Conservation (phyloP, 1,139 yeast species). For the Sugiyamaella castrensis region DNA sequence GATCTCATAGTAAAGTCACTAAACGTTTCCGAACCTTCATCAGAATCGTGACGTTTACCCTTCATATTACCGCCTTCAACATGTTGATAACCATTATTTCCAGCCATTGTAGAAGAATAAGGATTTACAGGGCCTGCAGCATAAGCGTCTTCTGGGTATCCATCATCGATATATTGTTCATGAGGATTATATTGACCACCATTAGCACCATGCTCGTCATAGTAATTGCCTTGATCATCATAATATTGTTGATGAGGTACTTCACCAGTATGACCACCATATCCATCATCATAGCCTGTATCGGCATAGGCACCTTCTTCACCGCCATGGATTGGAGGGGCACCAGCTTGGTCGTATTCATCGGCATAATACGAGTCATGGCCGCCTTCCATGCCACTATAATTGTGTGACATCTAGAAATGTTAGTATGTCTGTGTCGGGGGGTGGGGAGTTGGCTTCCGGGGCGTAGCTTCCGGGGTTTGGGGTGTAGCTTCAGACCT, state of each 20-base stretch:
- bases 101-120: constrained; percentile 31
- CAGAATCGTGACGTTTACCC: constrained; percentile 35
- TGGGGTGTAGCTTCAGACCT: too few relatives aligned
- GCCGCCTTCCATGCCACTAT: constrained; percentile 12
- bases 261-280: constrained; percentile 26
- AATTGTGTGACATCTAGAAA: constrained; percentile 11
- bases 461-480: constrained; percentile 10
- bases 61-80: constrained; percentile 25
- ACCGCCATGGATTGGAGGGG: constrained; percentile 5
- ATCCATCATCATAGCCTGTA: constrained; percentile 39
- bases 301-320: constrained; percentile 25
- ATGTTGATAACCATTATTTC: constrained; percentile 31
- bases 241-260: constrained; percentile 30
- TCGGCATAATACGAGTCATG: constrained; percentile 30
- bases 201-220: constrained; percentile 24
- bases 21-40: constrained; percentile 43
- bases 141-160: constrained; percentile 38
- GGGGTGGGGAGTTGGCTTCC: too few relatives aligned
- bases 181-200: constrained; percentile 31
- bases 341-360: constrained; percentile 22
- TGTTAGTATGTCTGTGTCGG: background rate
- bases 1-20: constrained; percentile 46
- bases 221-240: constrained; percentile 32
- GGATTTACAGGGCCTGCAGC: constrained; percentile 36
- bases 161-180: constrained; percentile 37